These are phyloP conservation scores for Fusarium nelsonii DNA, from an alignment of 2,329 filamentous ascomycete genomes.

Conservation along the genomic window DNA sequence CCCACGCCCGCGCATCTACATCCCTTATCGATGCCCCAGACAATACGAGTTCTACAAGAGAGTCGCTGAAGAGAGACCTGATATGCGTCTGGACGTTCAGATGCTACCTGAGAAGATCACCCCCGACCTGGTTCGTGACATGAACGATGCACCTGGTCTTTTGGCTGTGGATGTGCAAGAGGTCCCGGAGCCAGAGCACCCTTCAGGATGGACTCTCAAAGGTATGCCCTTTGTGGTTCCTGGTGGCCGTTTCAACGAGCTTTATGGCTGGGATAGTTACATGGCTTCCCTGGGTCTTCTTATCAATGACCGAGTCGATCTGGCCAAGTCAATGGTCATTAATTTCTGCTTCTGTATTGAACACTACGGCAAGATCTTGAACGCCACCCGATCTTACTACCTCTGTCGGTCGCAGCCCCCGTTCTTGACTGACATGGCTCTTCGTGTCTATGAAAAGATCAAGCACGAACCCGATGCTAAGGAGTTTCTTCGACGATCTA, in stretches of 20 bases:
- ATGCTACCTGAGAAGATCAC: conserved; percentile 82
- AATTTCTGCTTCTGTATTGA: conserved; percentile 99
- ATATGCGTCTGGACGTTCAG: conserved; percentile 88
- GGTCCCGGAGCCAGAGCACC: conserved; percentile 66
- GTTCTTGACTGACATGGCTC: conserved; percentile 96
- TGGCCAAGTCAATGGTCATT: conserved; percentile 93
- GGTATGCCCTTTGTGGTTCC: conserved; percentile 97
- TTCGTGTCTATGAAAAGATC: conserved; percentile 93
- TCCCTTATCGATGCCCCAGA: conserved; percentile 85
- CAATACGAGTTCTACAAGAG: conserved; percentile 91
- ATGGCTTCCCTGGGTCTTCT: conserved; percentile 95
- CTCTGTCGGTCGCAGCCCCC: conserved; percentile 93
- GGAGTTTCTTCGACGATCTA: conserved; percentile 84
- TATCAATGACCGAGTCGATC: conserved; percentile 83
- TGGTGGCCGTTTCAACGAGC: conserved; percentile 95
- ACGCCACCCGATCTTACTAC: conserved; percentile 97
- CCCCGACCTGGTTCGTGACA: conserved; percentile 80
- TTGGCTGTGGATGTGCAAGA: conserved; percentile 92
- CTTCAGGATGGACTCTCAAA: conserved; percentile 76
- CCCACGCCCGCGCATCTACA: conserved; percentile 90
- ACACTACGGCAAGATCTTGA: conserved; percentile 98
- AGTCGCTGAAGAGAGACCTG: conserved; percentile 81
- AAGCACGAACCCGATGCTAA: conserved; percentile 83
- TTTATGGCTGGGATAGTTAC: conserved; percentile 99
- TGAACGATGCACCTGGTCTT: conserved; percentile 90